These are phyloP conservation scores for Amborella trichopoda DNA, from an alignment of 164 flowering plant species.

Conservation along the genomic window DNA sequence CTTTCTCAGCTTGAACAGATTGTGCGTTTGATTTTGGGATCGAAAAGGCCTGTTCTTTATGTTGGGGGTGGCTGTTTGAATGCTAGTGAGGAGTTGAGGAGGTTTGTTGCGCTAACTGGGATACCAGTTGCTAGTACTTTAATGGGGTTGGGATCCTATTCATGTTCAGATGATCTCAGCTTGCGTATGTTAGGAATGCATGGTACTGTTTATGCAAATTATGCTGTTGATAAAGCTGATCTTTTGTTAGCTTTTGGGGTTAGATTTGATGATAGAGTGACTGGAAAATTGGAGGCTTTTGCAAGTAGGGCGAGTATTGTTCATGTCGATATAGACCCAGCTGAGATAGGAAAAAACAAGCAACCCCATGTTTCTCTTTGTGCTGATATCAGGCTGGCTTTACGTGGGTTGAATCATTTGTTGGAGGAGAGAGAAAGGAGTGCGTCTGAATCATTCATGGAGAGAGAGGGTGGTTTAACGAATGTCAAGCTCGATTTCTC, in stretches of 20 bases:
- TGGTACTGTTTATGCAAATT: slow-evolving; percentile 67
- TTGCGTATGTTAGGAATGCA: slow-evolving; percentile 70
- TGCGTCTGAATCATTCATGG: too few relatives aligned
- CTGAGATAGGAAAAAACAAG: slow-evolving; percentile 74
- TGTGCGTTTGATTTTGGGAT: not conserved
- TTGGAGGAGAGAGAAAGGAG: slow-evolving; percentile 8
- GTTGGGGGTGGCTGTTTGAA: slow-evolving; percentile 72
- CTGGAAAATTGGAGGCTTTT: slow-evolving; percentile 61
- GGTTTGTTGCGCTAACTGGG: slow-evolving; percentile 50
- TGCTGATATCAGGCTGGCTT: slow-evolving; percentile 41
- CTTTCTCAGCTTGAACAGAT: not conserved
- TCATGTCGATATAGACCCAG: slow-evolving; percentile 60
- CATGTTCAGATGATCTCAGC: slow-evolving; percentile 29
- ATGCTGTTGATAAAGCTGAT: slow-evolving; percentile 48
- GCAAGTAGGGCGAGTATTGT: slow-evolving; percentile 68
- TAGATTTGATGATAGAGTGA: slow-evolving; percentile 62
- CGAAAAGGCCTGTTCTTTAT: slow-evolving; percentile 50
- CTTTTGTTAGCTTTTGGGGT: slow-evolving; percentile 67
- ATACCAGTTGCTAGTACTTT: slow-evolving; percentile 62
- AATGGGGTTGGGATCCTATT: slow-evolving; percentile 59
- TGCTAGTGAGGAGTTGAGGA: slow-evolving; percentile 38
- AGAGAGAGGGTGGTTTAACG: too few relatives aligned
- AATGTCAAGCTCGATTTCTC: slow-evolving; percentile 32
- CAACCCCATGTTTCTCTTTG: slow-evolving; percentile 59
- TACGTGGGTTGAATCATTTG: slow-evolving; percentile 31